phyloP scores from a whole-genome alignment of 129 eudicot genomes.

The Flaveria ramosissima region DNA sequence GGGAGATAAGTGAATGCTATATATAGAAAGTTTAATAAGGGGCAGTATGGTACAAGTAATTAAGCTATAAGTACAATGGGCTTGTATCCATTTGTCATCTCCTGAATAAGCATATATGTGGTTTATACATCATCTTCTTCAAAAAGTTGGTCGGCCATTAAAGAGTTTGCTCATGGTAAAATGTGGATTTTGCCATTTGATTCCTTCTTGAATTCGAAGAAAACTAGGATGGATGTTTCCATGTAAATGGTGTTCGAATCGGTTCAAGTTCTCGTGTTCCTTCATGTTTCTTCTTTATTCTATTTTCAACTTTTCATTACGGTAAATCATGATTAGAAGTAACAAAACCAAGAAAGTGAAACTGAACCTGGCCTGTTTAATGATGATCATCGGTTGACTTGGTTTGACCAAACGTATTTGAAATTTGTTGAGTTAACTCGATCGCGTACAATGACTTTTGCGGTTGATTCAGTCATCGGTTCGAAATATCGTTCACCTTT shows the following conservation, averaged over 20 bases:
- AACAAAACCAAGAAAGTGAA: too few relatives aligned
- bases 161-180: constrained; percentile 30
- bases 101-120: constrained; percentile 29
- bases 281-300: constrained; percentile 24
- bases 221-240: constrained; percentile 32
- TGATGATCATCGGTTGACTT: too few relatives aligned
- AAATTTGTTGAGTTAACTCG: too few relatives aligned
- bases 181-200: constrained; percentile 24
- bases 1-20: constrained; percentile 17
- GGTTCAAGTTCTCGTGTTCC: constrained; percentile 13
- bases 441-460: too few relatives aligned
- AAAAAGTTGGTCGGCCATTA: constrained; percentile 44
- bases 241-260: not conserved
- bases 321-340: too few relatives aligned
- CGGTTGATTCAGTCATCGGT: too few relatives aligned
- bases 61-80: constrained; percentile 27
- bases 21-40: not conserved
- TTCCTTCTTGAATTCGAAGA: constrained; percentile 17
- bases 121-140: constrained; percentile 30
- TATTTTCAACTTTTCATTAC: not conserved
- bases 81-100: constrained; percentile 24
- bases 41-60: constrained; percentile 32
- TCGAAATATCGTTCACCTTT: too few relatives aligned
- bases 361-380: too few relatives aligned
- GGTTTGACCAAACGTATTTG: too few relatives aligned